phyloP scores from a whole-genome alignment of 140 eudicot species.

The Anethum foeniculum region DNA sequence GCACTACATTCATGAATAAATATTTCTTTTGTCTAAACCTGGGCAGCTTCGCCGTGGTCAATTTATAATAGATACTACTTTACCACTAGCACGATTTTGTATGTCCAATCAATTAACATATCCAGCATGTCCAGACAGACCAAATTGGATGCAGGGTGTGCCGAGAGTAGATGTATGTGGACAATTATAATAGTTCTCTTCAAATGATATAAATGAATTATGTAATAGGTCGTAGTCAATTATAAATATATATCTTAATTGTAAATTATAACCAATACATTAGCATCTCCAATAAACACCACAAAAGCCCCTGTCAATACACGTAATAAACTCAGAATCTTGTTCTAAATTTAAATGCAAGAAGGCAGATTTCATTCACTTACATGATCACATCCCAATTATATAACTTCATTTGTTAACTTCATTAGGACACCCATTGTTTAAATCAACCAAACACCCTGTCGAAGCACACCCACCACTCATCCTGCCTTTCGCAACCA shows the following conservation, averaged over 20 bases:
- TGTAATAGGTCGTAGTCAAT: background rate
- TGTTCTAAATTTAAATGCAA: background rate
- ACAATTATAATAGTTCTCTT: background rate
- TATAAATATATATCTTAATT: background rate
- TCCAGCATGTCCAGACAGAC: background rate
- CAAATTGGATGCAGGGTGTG: background rate
- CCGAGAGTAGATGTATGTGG: no score
- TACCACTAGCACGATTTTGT: no score
- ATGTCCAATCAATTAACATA: no score
- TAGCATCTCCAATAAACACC: background rate
- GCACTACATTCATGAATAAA: no score
- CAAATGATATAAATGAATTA: background rate
- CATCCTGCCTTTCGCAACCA: constrained; percentile 49
- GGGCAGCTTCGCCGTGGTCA: no score
- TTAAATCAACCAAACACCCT: constrained; percentile 72
- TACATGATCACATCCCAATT: background rate
- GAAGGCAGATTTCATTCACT: background rate
- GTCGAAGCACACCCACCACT: constrained; percentile 61
- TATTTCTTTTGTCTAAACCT: no score
- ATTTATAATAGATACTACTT: no score
- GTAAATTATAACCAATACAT: background rate
- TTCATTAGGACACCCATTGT: constrained; percentile 63
- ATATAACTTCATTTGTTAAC: background rate
- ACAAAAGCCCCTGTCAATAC: background rate
- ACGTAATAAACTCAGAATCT: background rate